A percentile compares a stretch with the other conserved stretches of the same genome.
Evolutionary conservation across 164 flowering plant species (phyloP).

Genomic region (Amborella trichopoda): DNA sequence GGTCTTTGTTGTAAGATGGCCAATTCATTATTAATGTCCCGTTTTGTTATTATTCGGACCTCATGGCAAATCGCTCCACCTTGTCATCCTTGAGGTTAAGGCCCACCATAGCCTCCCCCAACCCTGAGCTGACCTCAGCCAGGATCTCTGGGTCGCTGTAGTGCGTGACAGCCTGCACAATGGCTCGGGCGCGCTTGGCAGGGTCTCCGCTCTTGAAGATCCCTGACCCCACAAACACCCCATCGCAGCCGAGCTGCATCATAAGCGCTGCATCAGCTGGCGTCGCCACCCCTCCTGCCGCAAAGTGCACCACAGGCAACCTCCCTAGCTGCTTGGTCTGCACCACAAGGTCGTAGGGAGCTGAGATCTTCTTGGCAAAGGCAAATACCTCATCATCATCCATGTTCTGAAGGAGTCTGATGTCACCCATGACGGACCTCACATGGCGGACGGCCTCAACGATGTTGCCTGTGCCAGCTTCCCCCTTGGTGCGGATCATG

Average conservation of each 20-base stretch:
- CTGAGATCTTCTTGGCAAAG: constrained; percentile 29
- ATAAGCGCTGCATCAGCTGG: constrained; percentile 42
- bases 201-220: constrained; percentile 33
- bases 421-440: constrained; percentile 30
- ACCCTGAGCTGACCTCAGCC: constrained; percentile 26
- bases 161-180: constrained; percentile 28
- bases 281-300: constrained; percentile 35
- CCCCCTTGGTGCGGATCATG: constrained; percentile 26
- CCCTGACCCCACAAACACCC: constrained; percentile 40
- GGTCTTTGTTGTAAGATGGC: too few relatives aligned
- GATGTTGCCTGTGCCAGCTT: constrained; percentile 29
- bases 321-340: constrained; percentile 38
- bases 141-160: constrained; percentile 23
- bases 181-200: constrained; percentile 17
- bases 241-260: constrained; percentile 46
- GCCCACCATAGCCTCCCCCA: constrained; percentile 31
- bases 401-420: constrained; percentile 26
- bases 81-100: constrained; percentile 20
- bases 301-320: constrained; percentile 38
- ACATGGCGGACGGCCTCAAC: constrained; percentile 33
- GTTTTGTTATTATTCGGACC: constrained; percentile 13
- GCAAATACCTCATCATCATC: constrained; percentile 40
- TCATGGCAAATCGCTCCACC: constrained; percentile 22
- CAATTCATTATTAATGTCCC: too few relatives aligned
- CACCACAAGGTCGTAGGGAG: constrained; percentile 34